Evolutionary conservation across 176 grass and related monocot species (phyloP).

Genomic region (Juncus effusus): DNA sequence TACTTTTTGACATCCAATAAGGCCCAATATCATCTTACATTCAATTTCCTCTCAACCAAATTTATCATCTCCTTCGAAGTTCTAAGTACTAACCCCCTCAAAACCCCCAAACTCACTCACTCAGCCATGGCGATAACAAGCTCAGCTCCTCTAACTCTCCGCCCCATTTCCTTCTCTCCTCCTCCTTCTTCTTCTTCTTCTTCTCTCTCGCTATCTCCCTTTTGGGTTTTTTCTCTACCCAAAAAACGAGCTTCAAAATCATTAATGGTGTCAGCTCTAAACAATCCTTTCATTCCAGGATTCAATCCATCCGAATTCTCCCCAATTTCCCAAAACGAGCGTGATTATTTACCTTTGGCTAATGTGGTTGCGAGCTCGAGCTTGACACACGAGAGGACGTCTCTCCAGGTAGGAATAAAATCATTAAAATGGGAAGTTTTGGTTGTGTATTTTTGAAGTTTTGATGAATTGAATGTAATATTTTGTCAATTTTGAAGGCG

Average conservation of each 20-base stretch:
- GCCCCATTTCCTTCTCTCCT: conserved; percentile 23
- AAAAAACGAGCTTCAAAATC: conserved; percentile 39
- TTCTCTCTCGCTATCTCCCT: conserved; percentile 8
- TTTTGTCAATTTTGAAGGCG: conserved; percentile 15
- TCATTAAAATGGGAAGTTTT: background rate
- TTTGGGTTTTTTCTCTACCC: background rate
- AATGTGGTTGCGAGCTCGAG: conserved; percentile 14
- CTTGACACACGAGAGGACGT: background rate
- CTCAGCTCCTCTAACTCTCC: conserved; percentile 15
- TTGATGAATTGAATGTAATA: background rate
- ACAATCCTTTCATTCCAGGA: background rate
- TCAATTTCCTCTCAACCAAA: too few relatives aligned
- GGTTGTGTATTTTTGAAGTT: conserved; percentile 18
- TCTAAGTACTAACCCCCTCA: background rate
- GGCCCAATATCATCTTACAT: too few relatives aligned
- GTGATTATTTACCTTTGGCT: background rate
- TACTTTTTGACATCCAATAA: too few relatives aligned
- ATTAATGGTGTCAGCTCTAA: background rate
- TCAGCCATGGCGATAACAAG: conserved; percentile 1
- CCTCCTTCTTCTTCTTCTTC: conserved; percentile 10
- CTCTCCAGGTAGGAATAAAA: background rate
- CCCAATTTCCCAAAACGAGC: background rate
- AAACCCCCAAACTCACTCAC: too few relatives aligned
- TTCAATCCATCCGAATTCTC: background rate
- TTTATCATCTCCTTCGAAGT: background rate